Evolutionary conservation across 2,329 filamentous ascomycete species (phyloP).

Genomic region (Paecilomyces niveus): DNA sequence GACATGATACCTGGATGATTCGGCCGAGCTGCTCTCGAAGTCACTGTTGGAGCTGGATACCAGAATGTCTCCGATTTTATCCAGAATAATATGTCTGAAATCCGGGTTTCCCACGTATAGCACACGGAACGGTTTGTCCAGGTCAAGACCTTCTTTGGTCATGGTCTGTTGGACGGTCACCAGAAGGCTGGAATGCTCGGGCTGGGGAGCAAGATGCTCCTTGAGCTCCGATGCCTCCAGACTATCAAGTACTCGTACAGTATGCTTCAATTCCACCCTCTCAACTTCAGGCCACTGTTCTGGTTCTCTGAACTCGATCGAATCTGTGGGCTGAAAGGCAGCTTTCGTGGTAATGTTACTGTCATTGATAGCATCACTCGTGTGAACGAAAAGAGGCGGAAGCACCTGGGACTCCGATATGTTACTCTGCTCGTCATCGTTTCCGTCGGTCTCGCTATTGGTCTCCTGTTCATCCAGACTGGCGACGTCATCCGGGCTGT

Average conservation of each 20-base stretch:
- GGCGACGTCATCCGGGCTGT: conserved; percentile 37
- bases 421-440: conserved; percentile 23
- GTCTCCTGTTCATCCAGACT: conserved; percentile 35
- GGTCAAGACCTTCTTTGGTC: conserved; percentile 30
- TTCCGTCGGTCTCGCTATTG: conserved; percentile 27
- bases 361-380: conserved; percentile 23
- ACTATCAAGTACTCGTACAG: conserved; percentile 29
- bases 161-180: conserved; percentile 39
- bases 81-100: conserved; percentile 34
- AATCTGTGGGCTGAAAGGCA: conserved; percentile 25
- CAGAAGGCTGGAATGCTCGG: conserved; percentile 26
- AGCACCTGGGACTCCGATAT: conserved; percentile 23
- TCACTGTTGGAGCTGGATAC: conserved; percentile 32
- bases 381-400: conserved; percentile 20
- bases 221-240: conserved; percentile 21
- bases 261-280: conserved; percentile 36
- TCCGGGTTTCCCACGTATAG: conserved; percentile 35
- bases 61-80: conserved; percentile 42
- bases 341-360: conserved; percentile 29
- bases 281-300: conserved; percentile 33
- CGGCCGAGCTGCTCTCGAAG: conserved; percentile 26
- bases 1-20: conserved; percentile 41
- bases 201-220: conserved; percentile 17
- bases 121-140: conserved; percentile 38
- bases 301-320: conserved; percentile 38